A percentile compares a stretch with the other conserved stretches of the same genome.
phyloP scores from a whole-genome alignment of 2,329 filamentous ascomycete genomes.

The Cercospora sojina region DNA sequence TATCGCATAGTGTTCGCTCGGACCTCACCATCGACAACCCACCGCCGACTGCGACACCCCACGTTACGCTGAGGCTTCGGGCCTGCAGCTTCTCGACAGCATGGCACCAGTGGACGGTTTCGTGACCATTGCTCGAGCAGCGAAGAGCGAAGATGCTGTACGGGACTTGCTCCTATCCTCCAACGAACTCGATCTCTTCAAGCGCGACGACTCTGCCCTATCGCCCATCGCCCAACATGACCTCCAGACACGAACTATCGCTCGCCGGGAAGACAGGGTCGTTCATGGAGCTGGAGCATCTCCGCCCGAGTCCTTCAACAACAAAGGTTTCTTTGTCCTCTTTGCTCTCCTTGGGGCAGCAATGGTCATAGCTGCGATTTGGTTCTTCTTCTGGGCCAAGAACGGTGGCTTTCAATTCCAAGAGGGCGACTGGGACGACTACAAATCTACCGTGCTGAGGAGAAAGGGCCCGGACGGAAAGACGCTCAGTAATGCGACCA shows the following conservation, averaged over 20 bases:
- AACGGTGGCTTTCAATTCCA: conserved; percentile 91
- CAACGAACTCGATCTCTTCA: conserved; percentile 33
- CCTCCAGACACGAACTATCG: conserved; percentile 18
- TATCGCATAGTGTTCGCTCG: neutral
- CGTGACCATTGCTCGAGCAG: conserved; percentile 24
- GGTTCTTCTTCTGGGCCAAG: conserved; percentile 99
- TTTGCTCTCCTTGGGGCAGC: conserved; percentile 79
- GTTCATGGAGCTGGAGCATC: conserved; percentile 37
- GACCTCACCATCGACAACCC: neutral
- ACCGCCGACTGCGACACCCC: neutral
- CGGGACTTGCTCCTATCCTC: conserved; percentile 34
- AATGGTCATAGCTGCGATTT: conserved; percentile 75
- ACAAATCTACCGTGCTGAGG: conserved; percentile 90
- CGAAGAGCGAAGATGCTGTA: conserved; percentile 20
- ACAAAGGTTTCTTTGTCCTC: conserved; percentile 70
- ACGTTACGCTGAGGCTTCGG: conserved; percentile 31
- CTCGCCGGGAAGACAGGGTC: conserved; percentile 24
- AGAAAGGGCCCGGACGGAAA: conserved; percentile 87
- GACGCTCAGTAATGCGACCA: conserved; percentile 77
- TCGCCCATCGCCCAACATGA: conserved; percentile 14
- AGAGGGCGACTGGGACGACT: conserved; percentile 92
- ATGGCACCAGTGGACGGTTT: conserved; percentile 33
- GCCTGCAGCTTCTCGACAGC: conserved; percentile 29
- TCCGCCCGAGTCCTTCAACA: conserved; percentile 45
- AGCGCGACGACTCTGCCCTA: conserved; percentile 16